phyloP scores from a whole-genome alignment of 1,139 yeast species.

The Suzukiozyma palmioleophila region DNA sequence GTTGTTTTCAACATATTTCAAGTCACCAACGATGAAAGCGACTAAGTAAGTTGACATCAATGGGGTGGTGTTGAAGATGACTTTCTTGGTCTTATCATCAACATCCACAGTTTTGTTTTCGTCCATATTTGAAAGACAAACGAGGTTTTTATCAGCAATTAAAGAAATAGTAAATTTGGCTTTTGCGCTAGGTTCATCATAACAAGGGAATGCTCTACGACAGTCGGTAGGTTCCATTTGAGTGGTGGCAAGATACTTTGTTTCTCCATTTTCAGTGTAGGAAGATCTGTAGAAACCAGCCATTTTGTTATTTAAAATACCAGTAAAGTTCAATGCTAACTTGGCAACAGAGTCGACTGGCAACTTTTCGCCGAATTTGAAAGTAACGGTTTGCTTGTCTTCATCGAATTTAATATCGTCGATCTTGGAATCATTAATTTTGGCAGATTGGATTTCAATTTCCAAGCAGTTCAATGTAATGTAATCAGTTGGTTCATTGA shows the following conservation, averaged over 20 bases:
- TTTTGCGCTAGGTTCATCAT: constrained; percentile 82
- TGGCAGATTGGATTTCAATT: constrained; percentile 54
- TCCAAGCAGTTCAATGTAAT: constrained; percentile 63
- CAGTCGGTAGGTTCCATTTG: constrained; percentile 92
- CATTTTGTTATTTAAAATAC: constrained; percentile 75
- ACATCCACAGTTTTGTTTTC: constrained; percentile 44
- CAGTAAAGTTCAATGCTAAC: constrained; percentile 58
- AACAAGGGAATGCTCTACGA: constrained; percentile 86
- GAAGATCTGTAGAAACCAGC: constrained; percentile 82
- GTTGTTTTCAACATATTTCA: constrained; percentile 62
- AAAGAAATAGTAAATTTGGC: constrained; percentile 71
- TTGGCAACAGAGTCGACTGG: constrained; percentile 36
- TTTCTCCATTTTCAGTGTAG: constrained; percentile 58
- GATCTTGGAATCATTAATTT: constrained; percentile 34
- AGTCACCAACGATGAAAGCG: constrained; percentile 77
- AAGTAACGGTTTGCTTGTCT: constrained; percentile 60
- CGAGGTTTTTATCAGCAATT: constrained; percentile 53
- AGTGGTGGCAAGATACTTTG: constrained; percentile 69
- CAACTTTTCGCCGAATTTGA: constrained; percentile 51
- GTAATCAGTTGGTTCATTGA: constrained; percentile 47
- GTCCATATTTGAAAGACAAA: constrained; percentile 81
- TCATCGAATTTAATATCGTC: constrained; percentile 37
- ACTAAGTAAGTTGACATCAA: constrained; percentile 75
- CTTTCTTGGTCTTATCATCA: constrained; percentile 47
- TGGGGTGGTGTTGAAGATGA: constrained; percentile 53